Base-by-base conservation (phyloP, 2,329 filamentous ascomycete species). In the Byssoonygena ceratinophila region DNA sequence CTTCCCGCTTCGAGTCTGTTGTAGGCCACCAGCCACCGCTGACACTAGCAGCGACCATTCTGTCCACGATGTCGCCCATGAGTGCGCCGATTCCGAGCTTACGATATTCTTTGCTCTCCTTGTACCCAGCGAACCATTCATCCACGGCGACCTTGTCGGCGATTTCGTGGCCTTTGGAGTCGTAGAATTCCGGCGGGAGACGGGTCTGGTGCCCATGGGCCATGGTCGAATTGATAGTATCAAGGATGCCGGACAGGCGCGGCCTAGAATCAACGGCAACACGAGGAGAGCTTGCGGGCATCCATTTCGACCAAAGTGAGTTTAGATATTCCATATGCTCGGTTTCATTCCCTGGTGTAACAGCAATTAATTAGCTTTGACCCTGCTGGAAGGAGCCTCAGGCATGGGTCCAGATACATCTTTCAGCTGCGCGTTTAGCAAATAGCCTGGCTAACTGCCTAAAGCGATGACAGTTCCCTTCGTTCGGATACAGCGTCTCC, bases 101-200 rank as follows among this genome's bases (percentile, higher is more conserved):
- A n/a, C 91, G 84, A 70, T 95, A 97, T 68, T 97, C 92, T 39
- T 73, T 71, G 55, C 81, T 89, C 68, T 96, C 90, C 53, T 77
- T 77, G 66, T 94, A 97, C 2, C 92, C 91, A 18, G 79, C 74
- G 66, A 85, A 97, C 92, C 92, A 97, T 70, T 97, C 92, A 62
- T 98, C 90, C 0, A 90, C 82, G 25, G 79, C 81, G 54, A 96
- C 81, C 32, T 75, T 74, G 53, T 85, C 81, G 53, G 92, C 80
- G 55, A 89, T 84, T 2, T 76, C 74, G 46, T 81, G 76, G 3
- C 78, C 81, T 63, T 83, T 84, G 16, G 76, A 65, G 63, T 96
- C 88, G 68, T 97, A 97, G 68, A 98, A 97, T 57, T 89, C 85
- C 8, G 76, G 74, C 0, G 92, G 92, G 2, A 97, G 76, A 43